Percentiles rank a stretch among this genome's conserved stretches.
These are phyloP conservation scores for Neurospora sp. DNA, from an alignment of 495 filamentous ascomycete species.

Conservation along the genomic window DNA sequence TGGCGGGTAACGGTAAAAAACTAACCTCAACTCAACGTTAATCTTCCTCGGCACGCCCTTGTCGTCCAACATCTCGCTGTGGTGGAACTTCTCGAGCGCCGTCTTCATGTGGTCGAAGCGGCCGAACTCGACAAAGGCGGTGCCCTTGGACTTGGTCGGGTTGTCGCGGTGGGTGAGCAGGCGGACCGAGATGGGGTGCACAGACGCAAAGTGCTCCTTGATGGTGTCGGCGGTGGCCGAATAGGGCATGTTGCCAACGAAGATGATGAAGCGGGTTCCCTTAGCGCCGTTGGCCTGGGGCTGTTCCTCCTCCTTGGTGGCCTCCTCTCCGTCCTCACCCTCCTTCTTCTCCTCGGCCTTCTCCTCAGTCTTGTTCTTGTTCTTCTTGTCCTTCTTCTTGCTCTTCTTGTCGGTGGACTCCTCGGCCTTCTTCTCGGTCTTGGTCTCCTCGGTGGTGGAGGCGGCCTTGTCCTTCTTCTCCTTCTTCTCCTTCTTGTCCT, in stretches of 20 bases:
- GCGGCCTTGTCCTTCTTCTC: conserved; percentile 26
- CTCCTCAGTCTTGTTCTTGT: conserved; percentile 7
- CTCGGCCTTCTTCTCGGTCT: conserved; percentile 15
- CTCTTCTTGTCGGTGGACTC: conserved; percentile 25
- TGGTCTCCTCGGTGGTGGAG: conserved; percentile 11
- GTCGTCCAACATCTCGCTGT: conserved; percentile 69
- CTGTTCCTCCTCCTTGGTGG: conserved; percentile 6
- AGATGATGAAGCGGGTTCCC: conserved; percentile 65
- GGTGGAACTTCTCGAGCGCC: conserved; percentile 80
- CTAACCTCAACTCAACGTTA: conserved; percentile 86
- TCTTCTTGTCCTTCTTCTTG: conserved; percentile 19
- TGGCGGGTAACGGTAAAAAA: conserved; percentile 7
- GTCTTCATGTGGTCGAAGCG: conserved; percentile 88
- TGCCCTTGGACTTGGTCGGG: conserved; percentile 65
- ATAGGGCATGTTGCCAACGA: conserved; percentile 88
- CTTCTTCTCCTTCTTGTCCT: conserved; percentile 1
- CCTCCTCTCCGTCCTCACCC: conserved; percentile 9
- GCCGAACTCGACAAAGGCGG: conserved; percentile 89
- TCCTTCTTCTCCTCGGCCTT: conserved; percentile 1
- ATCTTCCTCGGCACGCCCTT: conserved; percentile 53
- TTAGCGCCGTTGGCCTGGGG: conserved; percentile 23
- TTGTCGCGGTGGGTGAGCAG: conserved; percentile 62
- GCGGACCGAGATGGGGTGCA: conserved; percentile 63
- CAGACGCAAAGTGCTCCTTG: conserved; percentile 62
- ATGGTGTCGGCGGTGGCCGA: conserved; percentile 59